phyloP scores from a whole-genome alignment of 2,329 filamentous ascomycete species.

The Tolypocladium ovalisporum region DNA sequence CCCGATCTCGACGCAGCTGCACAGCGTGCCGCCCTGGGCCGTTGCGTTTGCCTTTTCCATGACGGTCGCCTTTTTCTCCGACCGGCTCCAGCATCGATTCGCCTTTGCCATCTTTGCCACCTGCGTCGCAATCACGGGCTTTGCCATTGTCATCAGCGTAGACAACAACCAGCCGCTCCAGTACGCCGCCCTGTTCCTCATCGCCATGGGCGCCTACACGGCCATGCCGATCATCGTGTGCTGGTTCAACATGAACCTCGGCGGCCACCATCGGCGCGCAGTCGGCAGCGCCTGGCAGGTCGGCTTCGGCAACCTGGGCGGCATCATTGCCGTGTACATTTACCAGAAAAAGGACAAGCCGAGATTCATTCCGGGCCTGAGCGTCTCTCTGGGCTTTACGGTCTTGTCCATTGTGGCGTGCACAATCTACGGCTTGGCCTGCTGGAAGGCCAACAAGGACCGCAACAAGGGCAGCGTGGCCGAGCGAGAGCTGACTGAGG shows the following conservation, averaged over 20 bases:
- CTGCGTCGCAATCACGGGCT: constrained; percentile 59
- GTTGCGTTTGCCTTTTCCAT: constrained; percentile 73
- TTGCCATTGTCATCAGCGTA: constrained; percentile 61
- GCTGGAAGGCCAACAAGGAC: constrained; percentile 48
- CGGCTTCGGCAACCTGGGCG: constrained; percentile 69
- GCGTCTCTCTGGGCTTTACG: constrained; percentile 65
- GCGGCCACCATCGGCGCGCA: constrained; percentile 58
- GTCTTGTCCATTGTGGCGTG: constrained; percentile 54
- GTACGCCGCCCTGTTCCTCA: constrained; percentile 73
- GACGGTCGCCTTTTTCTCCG: constrained; percentile 60
- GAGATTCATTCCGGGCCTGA: constrained; percentile 60
- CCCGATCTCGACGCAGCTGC: constrained; percentile 45
- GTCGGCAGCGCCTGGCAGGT: constrained; percentile 69
- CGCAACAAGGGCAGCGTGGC: constrained; percentile 39
- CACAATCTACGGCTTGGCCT: constrained; percentile 46
- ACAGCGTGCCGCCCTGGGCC: constrained; percentile 48
- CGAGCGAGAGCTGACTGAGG: constrained; percentile 37
- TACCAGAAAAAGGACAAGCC: constrained; percentile 60
- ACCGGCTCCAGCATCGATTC: constrained; percentile 63
- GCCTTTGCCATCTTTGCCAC: constrained; percentile 61
- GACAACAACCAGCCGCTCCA: constrained; percentile 57
- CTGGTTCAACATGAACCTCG: constrained; percentile 75
- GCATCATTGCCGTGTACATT: constrained; percentile 64
- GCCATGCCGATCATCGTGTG: constrained; percentile 85
- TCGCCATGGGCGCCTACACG: constrained; percentile 68